Evolutionary conservation across 225 moss, liverwort and hornwort genomes (phyloP), one percentile per base, ranked within the genome.

Genomic region (Takakia lepidozioides): DNA sequence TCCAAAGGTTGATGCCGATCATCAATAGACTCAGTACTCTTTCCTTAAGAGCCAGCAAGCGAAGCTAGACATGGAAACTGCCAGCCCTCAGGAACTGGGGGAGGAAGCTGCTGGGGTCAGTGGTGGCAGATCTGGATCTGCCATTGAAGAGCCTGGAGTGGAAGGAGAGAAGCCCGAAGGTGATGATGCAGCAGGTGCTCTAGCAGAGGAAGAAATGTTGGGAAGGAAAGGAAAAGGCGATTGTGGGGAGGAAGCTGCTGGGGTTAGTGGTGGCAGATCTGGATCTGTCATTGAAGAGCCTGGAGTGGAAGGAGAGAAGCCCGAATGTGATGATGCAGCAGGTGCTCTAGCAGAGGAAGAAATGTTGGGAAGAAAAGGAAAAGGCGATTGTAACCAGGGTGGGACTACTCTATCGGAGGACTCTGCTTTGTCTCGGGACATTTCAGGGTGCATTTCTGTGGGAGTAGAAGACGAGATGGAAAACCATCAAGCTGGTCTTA

Each of bases 41-140:
- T 43, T 15, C 19, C 23, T 13, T 48, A 16, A n/a, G 10, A 48
- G 16, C n/a, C 22, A 14, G 27, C 22, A 28, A 27, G 28, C 15
- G 8, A 48, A 48, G 48, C 48, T 28, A 48, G 48, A n/a, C n/a
- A 48, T 48, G 48, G 48, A 27, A 26, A 26, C 48, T 29, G 26
- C n/a, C 26, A 48, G 48, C 48, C 27, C 48, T 29, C 11, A 48
- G 48, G 48, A 48, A 24, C 48, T 14, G 25, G 27, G 27, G 28
- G 48, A 14, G n/a, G 48, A 48, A 4, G 27, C 48, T 27, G 11
- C 27, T 48, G 27, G 26, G 48, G 4, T 14, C 23, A 24, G 29
- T 48, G 48, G 29, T 48, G 48, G 48, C 4, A 22, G 14, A 22
- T 22, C 25, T 25, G 25, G 45, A 13, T 13, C 7, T 15, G 8